Percentiles rank a stretch among this genome's conserved stretches.
These are phyloP conservation scores for Kwoniella europaea DNA, from an alignment of 768 basidiomycete species.

Conservation along the genomic window DNA sequence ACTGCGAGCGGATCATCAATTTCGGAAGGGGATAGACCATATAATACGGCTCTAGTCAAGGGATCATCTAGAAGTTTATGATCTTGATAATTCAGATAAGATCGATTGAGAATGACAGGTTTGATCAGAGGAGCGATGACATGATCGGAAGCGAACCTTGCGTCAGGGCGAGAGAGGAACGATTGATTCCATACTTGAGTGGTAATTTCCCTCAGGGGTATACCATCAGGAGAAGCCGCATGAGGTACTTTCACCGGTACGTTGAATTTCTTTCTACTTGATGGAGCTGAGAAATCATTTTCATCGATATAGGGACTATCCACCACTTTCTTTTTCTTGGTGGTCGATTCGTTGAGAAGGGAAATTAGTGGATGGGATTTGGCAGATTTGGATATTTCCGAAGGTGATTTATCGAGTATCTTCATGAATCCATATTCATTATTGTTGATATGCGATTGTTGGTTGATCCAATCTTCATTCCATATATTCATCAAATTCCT, in stretches of 20 bases:
- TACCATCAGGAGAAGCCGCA: conserved; percentile 57
- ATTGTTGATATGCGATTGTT: conserved; percentile 65
- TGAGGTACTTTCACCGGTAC: conserved; percentile 59
- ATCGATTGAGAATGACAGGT: conserved; percentile 73
- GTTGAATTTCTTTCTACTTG: conserved; percentile 22
- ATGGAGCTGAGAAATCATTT: conserved; percentile 63
- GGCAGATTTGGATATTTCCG: conserved; percentile 60
- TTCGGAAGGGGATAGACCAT: conserved; percentile 75
- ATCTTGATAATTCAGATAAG: conserved; percentile 74
- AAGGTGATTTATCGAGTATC: conserved; percentile 65
- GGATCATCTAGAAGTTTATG: conserved; percentile 67
- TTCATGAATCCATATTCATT: conserved; percentile 81
- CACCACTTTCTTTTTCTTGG: background rate
- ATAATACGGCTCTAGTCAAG: conserved; percentile 75
- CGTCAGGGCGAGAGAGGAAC: conserved; percentile 75
- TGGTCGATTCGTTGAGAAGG: conserved; percentile 31
- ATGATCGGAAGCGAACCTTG: conserved; percentile 84
- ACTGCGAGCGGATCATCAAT: conserved; percentile 67
- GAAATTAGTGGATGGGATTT: conserved; percentile 46
- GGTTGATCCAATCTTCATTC: conserved; percentile 78
- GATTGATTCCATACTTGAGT: conserved; percentile 71
- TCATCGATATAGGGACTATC: conserved; percentile 58
- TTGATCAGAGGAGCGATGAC: conserved; percentile 83
- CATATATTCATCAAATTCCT: conserved; percentile 84
- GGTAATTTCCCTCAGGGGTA: conserved; percentile 69